A percentile compares a stretch with the other conserved stretches of the same genome.
Evolutionary conservation across 1,139 yeast species (phyloP).

Genomic region (Blastobotrys malaysiensis): DNA sequence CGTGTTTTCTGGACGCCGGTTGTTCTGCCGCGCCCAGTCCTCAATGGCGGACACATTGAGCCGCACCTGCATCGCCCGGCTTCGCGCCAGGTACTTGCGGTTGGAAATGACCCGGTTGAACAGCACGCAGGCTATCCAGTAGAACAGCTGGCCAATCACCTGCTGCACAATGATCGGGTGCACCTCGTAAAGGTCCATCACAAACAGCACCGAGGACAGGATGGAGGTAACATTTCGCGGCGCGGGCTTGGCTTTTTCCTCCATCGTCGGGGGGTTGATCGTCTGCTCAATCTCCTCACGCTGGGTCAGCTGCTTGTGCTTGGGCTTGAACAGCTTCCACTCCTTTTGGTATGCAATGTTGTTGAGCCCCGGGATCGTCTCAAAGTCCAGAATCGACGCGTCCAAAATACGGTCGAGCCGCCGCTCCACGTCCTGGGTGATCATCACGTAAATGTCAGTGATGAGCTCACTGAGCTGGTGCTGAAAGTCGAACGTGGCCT

Average conservation of each 20-base stretch:
- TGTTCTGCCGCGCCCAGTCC: constrained; percentile 87
- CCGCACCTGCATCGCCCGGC: constrained; percentile 84
- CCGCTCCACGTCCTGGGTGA: constrained; percentile 37
- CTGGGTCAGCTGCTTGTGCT: constrained; percentile 29
- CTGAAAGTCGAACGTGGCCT: constrained; percentile 31
- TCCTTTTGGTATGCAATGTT: constrained; percentile 39
- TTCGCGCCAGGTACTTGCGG: constrained; percentile 65
- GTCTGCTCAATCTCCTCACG: constrained; percentile 56
- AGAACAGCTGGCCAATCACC: constrained; percentile 70
- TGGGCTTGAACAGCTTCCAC: constrained; percentile 37
- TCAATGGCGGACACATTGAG: constrained; percentile 80
- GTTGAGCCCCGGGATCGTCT: constrained; percentile 42
- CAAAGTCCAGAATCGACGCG: constrained; percentile 38
- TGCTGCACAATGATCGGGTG: constrained; percentile 72
- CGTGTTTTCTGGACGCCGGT: constrained; percentile 45
- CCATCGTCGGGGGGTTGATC: constrained; percentile 66
- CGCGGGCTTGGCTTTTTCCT: constrained; percentile 68
- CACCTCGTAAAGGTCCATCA: constrained; percentile 73
- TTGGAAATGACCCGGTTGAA: constrained; percentile 69
- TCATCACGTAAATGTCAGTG: constrained; percentile 31
- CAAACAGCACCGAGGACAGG: constrained; percentile 81
- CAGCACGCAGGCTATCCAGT: constrained; percentile 66
- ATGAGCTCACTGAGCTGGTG: constrained; percentile 32
- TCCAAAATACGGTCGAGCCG: constrained; percentile 36
- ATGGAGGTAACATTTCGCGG: constrained; percentile 84